Base-by-base conservation (phyloP, 345 rosid genomes). In the Hypericum androsaemum region DNA sequence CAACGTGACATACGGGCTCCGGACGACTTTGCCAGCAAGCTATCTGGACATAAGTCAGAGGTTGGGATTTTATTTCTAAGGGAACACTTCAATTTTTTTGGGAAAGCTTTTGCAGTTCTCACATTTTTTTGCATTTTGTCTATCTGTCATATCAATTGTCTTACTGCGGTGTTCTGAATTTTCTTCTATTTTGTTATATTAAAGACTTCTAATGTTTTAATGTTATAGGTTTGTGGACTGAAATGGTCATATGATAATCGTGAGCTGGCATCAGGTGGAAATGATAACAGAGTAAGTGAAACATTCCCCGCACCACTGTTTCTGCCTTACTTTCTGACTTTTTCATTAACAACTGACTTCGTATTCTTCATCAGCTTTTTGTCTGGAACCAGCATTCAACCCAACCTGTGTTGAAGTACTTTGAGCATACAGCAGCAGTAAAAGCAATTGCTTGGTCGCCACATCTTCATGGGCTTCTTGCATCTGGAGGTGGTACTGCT, bases 391-490 rank as follows among this genome's bases (percentile, higher is more conserved):
- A 88, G 68, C 92, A 82, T 61, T 84, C 99, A 58, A 84, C 81
- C 56, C 95, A 94, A 43, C 97, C 99, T 37, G 78, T 88, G 39
- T 63, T 88, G 59, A 94, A 78, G 74, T 94, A 77, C 74, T 74
- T 89, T 64, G 99, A 83, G 57, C 99, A 94, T 71, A 77, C 92
- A 41, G 99, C 99, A 28, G 99, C 99, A 37, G 99, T 94, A 28
- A 94, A 94, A 77, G 99, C 99, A 58, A 94, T 94, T 70, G 95
- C 99, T 0, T 94, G 99, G 99, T 94, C 99, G 8, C 99, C 99
- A 0, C 97, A 88, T 80, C 84, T 88, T 53, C 80, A 86, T 40
- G 99, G 99, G 50, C 86, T 94, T 65, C 95, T 94, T 64, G 99
- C 99, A 46, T 94, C 97, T 4, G 99, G 99, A 17, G 99, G 99